Evolutionary conservation across 306 rosid species (phyloP).

Genomic region (Sophora flavescens): DNA sequence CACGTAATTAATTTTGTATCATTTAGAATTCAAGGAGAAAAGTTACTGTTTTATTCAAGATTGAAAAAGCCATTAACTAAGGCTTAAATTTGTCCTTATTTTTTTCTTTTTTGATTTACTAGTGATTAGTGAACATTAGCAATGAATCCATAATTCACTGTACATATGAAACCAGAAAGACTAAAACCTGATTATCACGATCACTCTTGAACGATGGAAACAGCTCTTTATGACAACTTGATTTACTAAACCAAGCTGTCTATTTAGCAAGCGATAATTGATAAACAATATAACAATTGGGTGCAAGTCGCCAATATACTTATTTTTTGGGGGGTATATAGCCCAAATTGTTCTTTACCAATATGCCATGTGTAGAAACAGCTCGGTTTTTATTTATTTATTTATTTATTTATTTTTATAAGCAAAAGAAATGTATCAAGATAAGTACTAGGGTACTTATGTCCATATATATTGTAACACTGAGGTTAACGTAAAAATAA

Average conservation of each 20-base stretch:
- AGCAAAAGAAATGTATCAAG: too few species aligned
- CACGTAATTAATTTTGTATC: constrained; percentile 57
- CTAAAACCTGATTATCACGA: constrained; percentile 14
- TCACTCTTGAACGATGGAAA: constrained; percentile 18
- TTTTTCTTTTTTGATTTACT: background rate
- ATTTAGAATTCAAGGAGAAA: constrained; percentile 35
- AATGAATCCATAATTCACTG: constrained; percentile 36
- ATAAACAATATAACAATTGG: constrained; percentile 14
- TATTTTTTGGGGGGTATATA: too few species aligned
- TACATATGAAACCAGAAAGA: constrained; percentile 44
- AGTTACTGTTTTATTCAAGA: constrained; percentile 43
- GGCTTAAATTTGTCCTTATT: constrained; percentile 27
- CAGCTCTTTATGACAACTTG: constrained; percentile 5
- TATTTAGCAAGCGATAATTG: background rate
- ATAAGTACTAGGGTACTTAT: too few species aligned
- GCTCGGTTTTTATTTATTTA: too few species aligned
- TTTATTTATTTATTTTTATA: too few species aligned
- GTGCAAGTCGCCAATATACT: background rate
- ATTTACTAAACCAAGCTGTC: constrained; percentile 21
- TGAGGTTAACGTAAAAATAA: too few species aligned
- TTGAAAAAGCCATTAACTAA: constrained; percentile 29
- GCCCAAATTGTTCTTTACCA: too few species aligned
- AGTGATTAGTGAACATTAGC: constrained; percentile 36
- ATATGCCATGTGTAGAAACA: too few species aligned
- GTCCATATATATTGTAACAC: too few species aligned